These are phyloP conservation scores for Xylaria sp. DNA, from an alignment of 2,329 filamentous ascomycete species.

Conservation along the genomic window DNA sequence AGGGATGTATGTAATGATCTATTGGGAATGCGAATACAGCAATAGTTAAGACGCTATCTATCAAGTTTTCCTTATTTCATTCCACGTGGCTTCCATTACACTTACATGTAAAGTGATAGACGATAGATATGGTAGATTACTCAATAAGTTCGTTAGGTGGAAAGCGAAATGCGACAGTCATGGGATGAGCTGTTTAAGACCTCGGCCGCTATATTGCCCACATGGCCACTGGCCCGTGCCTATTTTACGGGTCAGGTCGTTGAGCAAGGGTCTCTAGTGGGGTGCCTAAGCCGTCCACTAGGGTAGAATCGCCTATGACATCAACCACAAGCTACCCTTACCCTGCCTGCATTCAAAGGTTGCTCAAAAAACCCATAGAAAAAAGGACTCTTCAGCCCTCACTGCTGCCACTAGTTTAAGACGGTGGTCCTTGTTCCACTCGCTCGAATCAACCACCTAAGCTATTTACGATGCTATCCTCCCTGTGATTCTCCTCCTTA, in stretches of 20 bases:
- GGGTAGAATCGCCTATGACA: conserved; percentile 34
- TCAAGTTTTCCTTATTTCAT: too few relatives aligned
- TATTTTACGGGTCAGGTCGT: not conserved
- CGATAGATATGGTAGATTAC: too few relatives aligned
- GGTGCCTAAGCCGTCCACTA: not conserved
- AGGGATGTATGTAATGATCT: too few relatives aligned
- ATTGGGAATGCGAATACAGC: too few relatives aligned
- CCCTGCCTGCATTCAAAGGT: conserved; percentile 19
- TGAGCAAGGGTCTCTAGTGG: conserved; percentile 16
- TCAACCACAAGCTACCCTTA: conserved; percentile 38
- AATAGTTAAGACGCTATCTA: too few relatives aligned
- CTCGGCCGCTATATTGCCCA: conserved; percentile 28
- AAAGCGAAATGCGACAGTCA: not conserved
- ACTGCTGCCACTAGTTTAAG: conserved; percentile 11
- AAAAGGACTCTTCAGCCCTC: conserved; percentile 22
- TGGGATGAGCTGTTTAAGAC: not conserved
- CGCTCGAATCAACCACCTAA: not conserved
- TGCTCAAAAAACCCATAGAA: conserved; percentile 4
- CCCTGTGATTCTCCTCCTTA: conserved; percentile 9
- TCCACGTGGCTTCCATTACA: too few relatives aligned
- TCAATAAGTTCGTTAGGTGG: not conserved
- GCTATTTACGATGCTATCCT: conserved; percentile 16
- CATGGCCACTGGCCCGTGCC: conserved; percentile 35
- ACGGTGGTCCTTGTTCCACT: conserved; percentile 15
- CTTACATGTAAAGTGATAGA: too few relatives aligned